Base-by-base conservation (phyloP, 2,329 filamentous ascomycete genomes). In the Juglanconis sp. region DNA sequence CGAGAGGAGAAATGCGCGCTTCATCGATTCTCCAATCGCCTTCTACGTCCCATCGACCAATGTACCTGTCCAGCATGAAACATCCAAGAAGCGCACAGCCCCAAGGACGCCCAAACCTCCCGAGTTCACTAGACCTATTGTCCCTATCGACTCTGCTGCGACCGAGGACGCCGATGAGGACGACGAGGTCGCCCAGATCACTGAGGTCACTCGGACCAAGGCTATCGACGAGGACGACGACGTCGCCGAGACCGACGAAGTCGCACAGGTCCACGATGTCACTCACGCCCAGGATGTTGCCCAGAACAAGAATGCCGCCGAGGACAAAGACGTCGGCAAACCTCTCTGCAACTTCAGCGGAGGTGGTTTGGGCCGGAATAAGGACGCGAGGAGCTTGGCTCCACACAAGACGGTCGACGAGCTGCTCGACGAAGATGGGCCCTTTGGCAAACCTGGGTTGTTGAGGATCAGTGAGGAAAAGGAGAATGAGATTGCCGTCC, bases 381-480 rank as follows among this genome's bases (percentile, higher is more conserved):
- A 24, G 17, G 17, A 24, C 17, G 17, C 17, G 17, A 24, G 17
- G 17, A 24, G 17, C 17, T 24, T 24, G 17, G 35, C 11, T 38
- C 35, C 35, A 38, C 35, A 38, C 10, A 49, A 53, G 35, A 57
- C 52, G 30, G 34, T 66, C 6, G 62, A 66, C n/a, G 61, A 67
- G 15, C 61, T 64, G 40, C 64, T 66, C 49, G 63, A 56, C 11
- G 50, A 63, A 4, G 63, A 65, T 32, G 36, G 53, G n/a, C 35
- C 44, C 32, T 52, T 52, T 40, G 47, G 44, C 40, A 40, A 17
- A 2, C 48, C 49, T 24, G n/a, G n/a, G 30, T 30, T 40, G 4
- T 59, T 68, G 9, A 63, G 57, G 30, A 68, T 70, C 55, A 69
- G 67, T 48, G 15, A 51, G 1, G 61, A 63, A 53, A 69, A 71